Conservation (phyloP, 352 stramenopile genomes). For the Globisporangium acanthophoron region DNA sequence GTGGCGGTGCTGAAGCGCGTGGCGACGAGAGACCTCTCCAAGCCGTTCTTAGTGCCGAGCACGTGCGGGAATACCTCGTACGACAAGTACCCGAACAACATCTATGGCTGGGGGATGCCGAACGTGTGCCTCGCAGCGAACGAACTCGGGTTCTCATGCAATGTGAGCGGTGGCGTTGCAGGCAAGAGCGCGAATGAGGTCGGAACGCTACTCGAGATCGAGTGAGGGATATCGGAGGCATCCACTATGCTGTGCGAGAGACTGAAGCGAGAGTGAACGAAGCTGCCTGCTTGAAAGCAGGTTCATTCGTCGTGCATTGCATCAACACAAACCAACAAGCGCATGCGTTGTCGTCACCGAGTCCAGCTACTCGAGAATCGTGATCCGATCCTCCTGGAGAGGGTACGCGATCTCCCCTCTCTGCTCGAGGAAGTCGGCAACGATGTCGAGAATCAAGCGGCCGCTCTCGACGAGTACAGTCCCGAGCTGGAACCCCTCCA, state of each 20-base stretch:
- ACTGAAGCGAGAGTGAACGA: no score
- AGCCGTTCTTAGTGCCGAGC: no score
- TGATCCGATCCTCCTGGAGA: constrained; percentile 3
- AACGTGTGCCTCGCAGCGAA: no score
- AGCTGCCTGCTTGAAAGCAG: background rate
- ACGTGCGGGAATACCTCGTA: no score
- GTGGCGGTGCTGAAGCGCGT: no score
- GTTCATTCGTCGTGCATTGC: background rate
- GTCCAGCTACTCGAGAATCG: background rate
- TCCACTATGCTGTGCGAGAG: no score
- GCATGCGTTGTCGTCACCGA: no score
- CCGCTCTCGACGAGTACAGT: background rate
- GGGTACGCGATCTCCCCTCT: constrained; percentile 6
- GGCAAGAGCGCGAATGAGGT: background rate
- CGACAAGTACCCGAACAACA: background rate
- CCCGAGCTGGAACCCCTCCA: background rate
- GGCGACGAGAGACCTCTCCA: no score
- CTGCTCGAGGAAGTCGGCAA: constrained; percentile 3
- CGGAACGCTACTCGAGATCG: background rate
- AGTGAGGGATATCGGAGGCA: background rate
- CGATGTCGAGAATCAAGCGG: constrained; percentile 1
- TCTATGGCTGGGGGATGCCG: background rate
- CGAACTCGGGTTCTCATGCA: background rate
- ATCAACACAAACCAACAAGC: no score
- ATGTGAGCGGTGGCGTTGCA: background rate